Evolutionary conservation across 1,284 basidiomycete species (phyloP), one percentile per base, ranked within the genome.

Genomic region (Waitea zeae): DNA sequence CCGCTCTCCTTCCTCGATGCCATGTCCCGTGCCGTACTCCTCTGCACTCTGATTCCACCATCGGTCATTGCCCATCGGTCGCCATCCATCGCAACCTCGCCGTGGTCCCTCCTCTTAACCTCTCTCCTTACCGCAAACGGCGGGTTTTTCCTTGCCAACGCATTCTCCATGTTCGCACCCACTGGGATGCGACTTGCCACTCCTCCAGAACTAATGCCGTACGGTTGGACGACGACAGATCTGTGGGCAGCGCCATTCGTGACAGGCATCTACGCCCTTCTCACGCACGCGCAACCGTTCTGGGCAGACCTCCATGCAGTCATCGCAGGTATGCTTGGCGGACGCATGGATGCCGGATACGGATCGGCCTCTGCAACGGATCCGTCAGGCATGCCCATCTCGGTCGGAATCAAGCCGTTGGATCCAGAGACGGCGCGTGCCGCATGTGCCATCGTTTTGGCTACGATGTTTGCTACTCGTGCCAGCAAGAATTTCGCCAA

Each of bases 231-330:
- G 14, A 70, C 70, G 17, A 62, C 64, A 0, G 79, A 83, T 46
- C 49, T 83, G 19, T 83, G 80, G 80, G 70, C 67, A 54, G 78
- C 80, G 20, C 79, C 70, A 26, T 56, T 69, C 43, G 54, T 70
- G 44, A 80, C 77, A 9, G 78, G 60, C 1, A 49, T 82, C 9
- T 81, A 73, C 45, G 74, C 79, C 35, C 64, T 78, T 41, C 62
- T 82, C 38, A 83, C 80, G 12, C 77, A 83, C 44, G 69, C 74
- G 1, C 78, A 81, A 50, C 77, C 78, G 1, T 79, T 79, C 53
- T 83, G 78, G 74, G 66, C 64, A 0, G 65, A 73, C 18, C 39
- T 66, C 20, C 76, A 81, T 41, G 39, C 47, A 5, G 43, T 68
- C 20, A 42, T 74, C 26, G 46, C 59, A 15, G 53, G 56, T 5